phyloP scores from a whole-genome alignment of 2,329 filamentous ascomycete genomes.

The Ilyonectria mors-panacis region DNA sequence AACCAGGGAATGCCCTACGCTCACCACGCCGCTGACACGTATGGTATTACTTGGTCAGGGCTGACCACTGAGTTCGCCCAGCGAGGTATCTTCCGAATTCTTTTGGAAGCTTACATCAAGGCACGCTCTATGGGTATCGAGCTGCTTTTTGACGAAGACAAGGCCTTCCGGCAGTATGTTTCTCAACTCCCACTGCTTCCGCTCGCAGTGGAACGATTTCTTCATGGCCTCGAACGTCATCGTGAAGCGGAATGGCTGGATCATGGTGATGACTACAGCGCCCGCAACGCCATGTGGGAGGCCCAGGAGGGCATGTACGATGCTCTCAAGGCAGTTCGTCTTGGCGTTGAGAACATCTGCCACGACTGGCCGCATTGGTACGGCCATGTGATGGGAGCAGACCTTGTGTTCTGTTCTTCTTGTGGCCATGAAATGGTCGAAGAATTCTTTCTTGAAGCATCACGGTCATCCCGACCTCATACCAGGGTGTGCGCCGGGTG shows the following conservation, averaged over 20 bases:
- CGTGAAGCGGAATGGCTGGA: slow-evolving; percentile 12
- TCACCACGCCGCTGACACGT: slow-evolving; percentile 31
- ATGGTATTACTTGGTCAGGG: slow-evolving; percentile 51
- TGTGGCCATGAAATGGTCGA: slow-evolving; percentile 53
- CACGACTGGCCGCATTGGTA: slow-evolving; percentile 47
- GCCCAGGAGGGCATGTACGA: slow-evolving; percentile 49
- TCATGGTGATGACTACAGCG: too few species aligned
- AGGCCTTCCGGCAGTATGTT: slow-evolving; percentile 51
- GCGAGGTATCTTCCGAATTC: slow-evolving; percentile 51
- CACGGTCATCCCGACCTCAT: slow-evolving; percentile 24
- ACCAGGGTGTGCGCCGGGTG: slow-evolving; percentile 51
- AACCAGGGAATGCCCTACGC: slow-evolving; percentile 47
- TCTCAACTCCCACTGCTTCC: slow-evolving; percentile 49
- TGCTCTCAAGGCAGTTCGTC: slow-evolving; percentile 51
- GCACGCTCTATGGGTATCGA: slow-evolving; percentile 47
- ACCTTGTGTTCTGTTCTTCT: slow-evolving; percentile 50
- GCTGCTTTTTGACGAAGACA: slow-evolving; percentile 49
- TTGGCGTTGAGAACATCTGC: slow-evolving; percentile 43
- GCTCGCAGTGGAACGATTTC: slow-evolving; percentile 48
- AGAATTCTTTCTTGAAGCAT: slow-evolving; percentile 48
- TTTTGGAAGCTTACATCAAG: slow-evolving; percentile 55
- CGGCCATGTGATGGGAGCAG: slow-evolving; percentile 41
- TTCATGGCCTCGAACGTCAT: slow-evolving; percentile 54
- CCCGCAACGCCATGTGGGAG: neutral
- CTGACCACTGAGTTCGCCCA: slow-evolving; percentile 48